Base-by-base conservation (phyloP, 495 filamentous ascomycete genomes). In the Penicillium fimorum region DNA sequence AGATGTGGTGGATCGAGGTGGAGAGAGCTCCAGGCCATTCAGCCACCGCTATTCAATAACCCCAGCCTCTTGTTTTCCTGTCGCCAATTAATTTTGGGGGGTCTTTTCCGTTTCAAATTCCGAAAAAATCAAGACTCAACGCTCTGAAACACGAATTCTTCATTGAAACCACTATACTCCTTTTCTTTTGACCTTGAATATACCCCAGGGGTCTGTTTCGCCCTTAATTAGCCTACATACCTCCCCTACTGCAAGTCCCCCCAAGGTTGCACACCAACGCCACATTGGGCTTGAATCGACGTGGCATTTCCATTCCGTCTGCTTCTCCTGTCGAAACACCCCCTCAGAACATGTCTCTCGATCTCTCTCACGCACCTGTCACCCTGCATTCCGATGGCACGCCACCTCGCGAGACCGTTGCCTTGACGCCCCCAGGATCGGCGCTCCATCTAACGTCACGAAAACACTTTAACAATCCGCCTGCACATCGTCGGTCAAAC, bases 401-500 rank as follows among this genome's bases (percentile, higher is more conserved):
- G 15, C 52, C 57, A 49, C 38, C 48, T 41, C 62, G 65, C 55
- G 60, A 65, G 62, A 63, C 53, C 58, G 58, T 68, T 64, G 56
- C 63, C 55, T 63, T 60, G 55, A 57, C 61, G 40, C 60, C 60
- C 65, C 53, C 50, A 57, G 48, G 55, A 30, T 37, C 59, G 47
- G 20, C 57, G 49, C 56, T 56, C 55, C 60, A 58, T 48, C 37
- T 51, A 44, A 56, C 45, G 40, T 45, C 62, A 47, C 55, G 62
- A 41, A 65, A 62, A 11, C 57, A 57, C 30, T 61, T 61, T 13
- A 18, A 58, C 55, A 64, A 59, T 54, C 53, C 58, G n/a, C 64
- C 66, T 44, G 69, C 62, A 47, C 74, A 77, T 54, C 72, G 74
- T 57, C 74, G 74, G 27, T 66, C 71, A 24, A 77, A 77, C 57